Evolutionary conservation across 495 filamentous ascomycete genomes (phyloP).

Genomic region (Chlorociboria aeruginascens): DNA sequence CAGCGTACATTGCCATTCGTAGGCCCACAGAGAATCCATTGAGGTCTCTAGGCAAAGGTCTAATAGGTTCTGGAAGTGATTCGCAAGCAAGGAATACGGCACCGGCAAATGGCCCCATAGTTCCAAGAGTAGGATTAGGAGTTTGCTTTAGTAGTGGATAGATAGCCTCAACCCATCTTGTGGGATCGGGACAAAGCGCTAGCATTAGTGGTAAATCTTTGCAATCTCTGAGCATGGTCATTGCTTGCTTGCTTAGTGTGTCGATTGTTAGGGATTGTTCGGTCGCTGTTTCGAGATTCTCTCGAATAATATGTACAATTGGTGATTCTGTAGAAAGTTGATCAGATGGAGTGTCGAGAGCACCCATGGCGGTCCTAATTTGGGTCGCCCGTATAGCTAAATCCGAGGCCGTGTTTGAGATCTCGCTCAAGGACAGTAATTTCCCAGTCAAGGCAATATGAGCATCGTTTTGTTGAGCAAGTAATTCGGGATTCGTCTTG

Average conservation of each 20-base stretch:
- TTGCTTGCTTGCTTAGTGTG: slow-evolving; percentile 32
- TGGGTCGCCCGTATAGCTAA: slow-evolving; percentile 21
- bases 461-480: slow-evolving; percentile 21
- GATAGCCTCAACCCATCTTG: slow-evolving; percentile 36
- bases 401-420: slow-evolving; percentile 17
- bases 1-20: slow-evolving; percentile 58
- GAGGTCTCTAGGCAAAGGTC: slow-evolving; percentile 36
- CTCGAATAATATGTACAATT: slow-evolving; percentile 13
- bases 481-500: slow-evolving; percentile 22
- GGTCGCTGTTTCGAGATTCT: slow-evolving; percentile 28
- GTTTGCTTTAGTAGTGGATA: slow-evolving; percentile 40
- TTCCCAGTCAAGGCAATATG: slow-evolving; percentile 31
- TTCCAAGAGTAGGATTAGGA: slow-evolving; percentile 51
- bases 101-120: slow-evolving; percentile 61
- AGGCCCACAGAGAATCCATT: slow-evolving; percentile 59
- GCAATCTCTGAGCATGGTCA: slow-evolving; percentile 14
- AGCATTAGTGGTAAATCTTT: slow-evolving; percentile 10
- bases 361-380: slow-evolving; percentile 15
- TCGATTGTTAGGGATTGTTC: slow-evolving; percentile 30
- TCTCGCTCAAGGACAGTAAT: slow-evolving; percentile 32
- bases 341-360: background rate
- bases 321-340: slow-evolving; percentile 16
- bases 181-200: slow-evolving; percentile 29
- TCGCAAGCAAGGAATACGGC: slow-evolving; percentile 44
- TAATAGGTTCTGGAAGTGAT: slow-evolving; percentile 20